Evolutionary conservation across 331 rosid genomes (phyloP).

Genomic region (Malus hybrid): DNA sequence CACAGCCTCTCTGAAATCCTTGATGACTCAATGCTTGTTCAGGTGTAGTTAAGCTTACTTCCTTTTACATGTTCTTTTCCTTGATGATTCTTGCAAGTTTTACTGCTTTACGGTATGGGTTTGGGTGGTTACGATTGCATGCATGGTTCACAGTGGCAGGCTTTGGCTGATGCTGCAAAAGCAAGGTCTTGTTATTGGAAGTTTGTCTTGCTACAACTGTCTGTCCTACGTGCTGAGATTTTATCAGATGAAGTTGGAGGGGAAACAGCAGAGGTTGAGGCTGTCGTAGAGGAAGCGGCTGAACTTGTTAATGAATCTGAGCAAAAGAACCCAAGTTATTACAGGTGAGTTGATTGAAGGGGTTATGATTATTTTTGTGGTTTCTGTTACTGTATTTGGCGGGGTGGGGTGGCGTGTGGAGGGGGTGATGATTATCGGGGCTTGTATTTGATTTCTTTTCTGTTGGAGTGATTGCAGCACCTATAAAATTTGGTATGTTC

Average conservation of each 20-base stretch:
- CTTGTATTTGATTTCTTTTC: neutral
- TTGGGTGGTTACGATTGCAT: neutral
- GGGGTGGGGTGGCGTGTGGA: neutral
- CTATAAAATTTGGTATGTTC: slow-evolving; percentile 69
- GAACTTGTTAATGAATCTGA: slow-evolving; percentile 69
- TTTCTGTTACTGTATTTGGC: neutral
- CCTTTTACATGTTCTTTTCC: neutral
- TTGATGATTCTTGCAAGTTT: neutral
- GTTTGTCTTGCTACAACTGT: slow-evolving; percentile 72
- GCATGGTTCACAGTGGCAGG: slow-evolving; percentile 65
- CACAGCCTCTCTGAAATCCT: slow-evolving; percentile 62
- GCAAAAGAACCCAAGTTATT: slow-evolving; percentile 74
- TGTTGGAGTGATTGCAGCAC: slow-evolving; percentile 51
- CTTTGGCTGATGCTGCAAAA: slow-evolving; percentile 77
- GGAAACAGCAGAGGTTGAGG: slow-evolving; percentile 74
- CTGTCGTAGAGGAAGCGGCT: slow-evolving; percentile 88
- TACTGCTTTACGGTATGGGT: neutral
- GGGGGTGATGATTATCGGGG: too few relatives aligned
- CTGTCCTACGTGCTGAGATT: slow-evolving; percentile 78
- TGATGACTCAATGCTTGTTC: slow-evolving; percentile 85
- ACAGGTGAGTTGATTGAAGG: slow-evolving; percentile 39
- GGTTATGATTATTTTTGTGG: neutral
- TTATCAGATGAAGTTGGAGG: slow-evolving; percentile 55
- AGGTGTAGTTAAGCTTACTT: slow-evolving; percentile 38
- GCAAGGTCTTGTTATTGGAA: slow-evolving; percentile 82